These are phyloP conservation scores for Serendipita indica DNA, from an alignment of 768 basidiomycete genomes.

Conservation along the genomic window DNA sequence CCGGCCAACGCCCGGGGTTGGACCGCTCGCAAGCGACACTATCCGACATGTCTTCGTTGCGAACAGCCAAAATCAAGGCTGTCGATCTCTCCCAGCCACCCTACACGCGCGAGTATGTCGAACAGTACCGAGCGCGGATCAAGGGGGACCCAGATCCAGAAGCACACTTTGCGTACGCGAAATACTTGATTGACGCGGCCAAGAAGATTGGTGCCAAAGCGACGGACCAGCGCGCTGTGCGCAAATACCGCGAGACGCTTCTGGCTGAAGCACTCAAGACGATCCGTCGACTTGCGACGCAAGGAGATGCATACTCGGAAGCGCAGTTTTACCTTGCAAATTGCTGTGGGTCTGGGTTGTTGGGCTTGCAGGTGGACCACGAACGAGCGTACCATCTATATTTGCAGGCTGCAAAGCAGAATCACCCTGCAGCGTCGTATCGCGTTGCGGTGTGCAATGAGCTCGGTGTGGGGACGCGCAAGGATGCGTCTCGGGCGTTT, in stretches of 20 bases:
- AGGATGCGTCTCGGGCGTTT: constrained; percentile 76
- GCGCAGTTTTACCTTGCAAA: constrained; percentile 98
- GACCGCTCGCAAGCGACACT: constrained; percentile 43
- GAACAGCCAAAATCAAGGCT: constrained; percentile 51
- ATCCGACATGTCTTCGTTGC: constrained; percentile 41
- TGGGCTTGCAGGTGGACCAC: constrained; percentile 94
- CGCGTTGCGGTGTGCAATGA: constrained; percentile 98
- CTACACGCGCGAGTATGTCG: constrained; percentile 91
- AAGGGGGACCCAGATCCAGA: constrained; percentile 97
- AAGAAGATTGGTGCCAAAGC: constrained; percentile 68
- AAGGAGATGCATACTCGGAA: constrained; percentile 83
- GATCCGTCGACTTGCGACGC: constrained; percentile 81
- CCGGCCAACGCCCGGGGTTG: constrained; percentile 37
- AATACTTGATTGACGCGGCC: constrained; percentile 96
- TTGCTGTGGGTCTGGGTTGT: constrained; percentile 86
- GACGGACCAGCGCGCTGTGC: constrained; percentile 66
- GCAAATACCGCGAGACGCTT: constrained; percentile 81
- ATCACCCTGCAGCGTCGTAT: constrained; percentile 87
- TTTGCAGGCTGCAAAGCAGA: constrained; percentile 92
- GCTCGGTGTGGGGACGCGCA: constrained; percentile 87
- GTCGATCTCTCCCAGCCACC: constrained; percentile 66
- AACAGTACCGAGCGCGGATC: constrained; percentile 92
- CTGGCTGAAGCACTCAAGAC: constrained; percentile 84
- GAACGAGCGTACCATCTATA: constrained; percentile 96
- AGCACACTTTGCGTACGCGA: constrained; percentile 94